These are phyloP conservation scores for Taphrina wiesneri DNA, from an alignment of 1,139 yeast genomes.

Conservation along the genomic window DNA sequence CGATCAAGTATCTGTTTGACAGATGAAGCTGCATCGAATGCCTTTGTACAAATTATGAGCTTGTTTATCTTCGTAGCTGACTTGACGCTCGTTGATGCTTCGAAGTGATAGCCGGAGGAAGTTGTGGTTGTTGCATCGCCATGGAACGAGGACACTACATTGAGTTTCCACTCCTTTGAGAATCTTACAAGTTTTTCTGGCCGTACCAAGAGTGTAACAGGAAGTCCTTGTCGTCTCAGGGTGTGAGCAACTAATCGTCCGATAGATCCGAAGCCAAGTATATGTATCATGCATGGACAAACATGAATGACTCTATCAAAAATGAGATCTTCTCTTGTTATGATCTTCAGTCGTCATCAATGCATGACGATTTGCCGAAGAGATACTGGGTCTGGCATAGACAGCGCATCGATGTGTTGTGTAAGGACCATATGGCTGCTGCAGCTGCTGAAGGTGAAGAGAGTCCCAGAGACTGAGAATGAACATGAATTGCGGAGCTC, in stretches of 20 bases:
- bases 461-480: too few relatives aligned
- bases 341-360: not conserved
- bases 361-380: too few relatives aligned
- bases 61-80: not conserved
- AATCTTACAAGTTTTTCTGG: not conserved
- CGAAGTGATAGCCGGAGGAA: conserved; percentile 1
- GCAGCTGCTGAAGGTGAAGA: too few relatives aligned
- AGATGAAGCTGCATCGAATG: conserved; percentile 55
- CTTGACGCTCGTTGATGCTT: not conserved
- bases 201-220: conserved; percentile 1
- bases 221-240: not conserved
- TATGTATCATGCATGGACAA: conserved; percentile 3
- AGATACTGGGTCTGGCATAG: not conserved
- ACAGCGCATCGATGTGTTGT: not conserved
- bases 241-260: conserved; percentile 11
- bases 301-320: too few relatives aligned
- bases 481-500: not conserved
- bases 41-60: conserved; percentile 49
- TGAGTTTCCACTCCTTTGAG: not conserved
- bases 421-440: too few relatives aligned
- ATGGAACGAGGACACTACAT: not conserved
- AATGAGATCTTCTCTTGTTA: not conserved
- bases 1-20: conserved; percentile 51
- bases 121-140: not conserved
- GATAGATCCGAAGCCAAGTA: conserved; percentile 8